A percentile compares a stretch with the other conserved stretches of the same genome.
Conservation (phyloP, 352 stramenopile genomes). For the Globisporangium emineosum region DNA sequence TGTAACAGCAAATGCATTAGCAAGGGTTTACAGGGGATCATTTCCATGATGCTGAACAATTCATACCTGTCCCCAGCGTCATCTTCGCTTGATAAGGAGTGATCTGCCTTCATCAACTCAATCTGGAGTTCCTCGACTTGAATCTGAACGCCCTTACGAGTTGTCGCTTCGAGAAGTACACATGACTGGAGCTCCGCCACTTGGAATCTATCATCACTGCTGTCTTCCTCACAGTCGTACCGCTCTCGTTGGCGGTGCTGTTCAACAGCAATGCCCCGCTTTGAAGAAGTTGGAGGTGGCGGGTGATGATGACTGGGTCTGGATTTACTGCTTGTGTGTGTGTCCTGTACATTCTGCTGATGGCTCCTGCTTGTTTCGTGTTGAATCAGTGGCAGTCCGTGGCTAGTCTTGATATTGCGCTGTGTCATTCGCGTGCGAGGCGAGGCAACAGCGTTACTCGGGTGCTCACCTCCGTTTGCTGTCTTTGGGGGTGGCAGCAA, state of each 20-base stretch:
- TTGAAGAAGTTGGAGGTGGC: neutral
- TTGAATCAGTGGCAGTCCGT: conserved; percentile 17
- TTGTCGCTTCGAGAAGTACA: conserved; percentile 63
- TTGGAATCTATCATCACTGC: conserved; percentile 18
- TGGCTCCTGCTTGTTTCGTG: neutral
- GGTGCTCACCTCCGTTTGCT: conserved; percentile 4
- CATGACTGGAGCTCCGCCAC: conserved; percentile 32
- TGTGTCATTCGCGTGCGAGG: conserved; percentile 3
- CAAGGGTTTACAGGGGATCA: neutral
- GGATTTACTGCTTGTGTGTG: neutral
- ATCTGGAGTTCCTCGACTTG: conserved; percentile 61
- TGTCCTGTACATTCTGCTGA: neutral
- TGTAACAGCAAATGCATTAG: conserved; percentile 17
- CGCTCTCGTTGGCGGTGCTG: conserved; percentile 4
- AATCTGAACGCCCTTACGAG: conserved; percentile 54
- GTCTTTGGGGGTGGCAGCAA: conserved; percentile 41
- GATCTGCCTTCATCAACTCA: conserved; percentile 26
- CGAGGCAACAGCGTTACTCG: neutral
- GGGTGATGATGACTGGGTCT: neutral
- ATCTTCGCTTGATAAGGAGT: neutral
- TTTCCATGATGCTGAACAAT: neutral
- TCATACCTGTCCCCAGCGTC: conserved; percentile 47
- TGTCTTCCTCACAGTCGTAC: conserved; percentile 12
- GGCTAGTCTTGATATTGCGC: conserved; percentile 13
- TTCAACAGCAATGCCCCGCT: neutral